These are phyloP conservation scores for Mortierella alpina DNA, from an alignment of 192 early-diverging fungal genomes.

Conservation along the genomic window DNA sequence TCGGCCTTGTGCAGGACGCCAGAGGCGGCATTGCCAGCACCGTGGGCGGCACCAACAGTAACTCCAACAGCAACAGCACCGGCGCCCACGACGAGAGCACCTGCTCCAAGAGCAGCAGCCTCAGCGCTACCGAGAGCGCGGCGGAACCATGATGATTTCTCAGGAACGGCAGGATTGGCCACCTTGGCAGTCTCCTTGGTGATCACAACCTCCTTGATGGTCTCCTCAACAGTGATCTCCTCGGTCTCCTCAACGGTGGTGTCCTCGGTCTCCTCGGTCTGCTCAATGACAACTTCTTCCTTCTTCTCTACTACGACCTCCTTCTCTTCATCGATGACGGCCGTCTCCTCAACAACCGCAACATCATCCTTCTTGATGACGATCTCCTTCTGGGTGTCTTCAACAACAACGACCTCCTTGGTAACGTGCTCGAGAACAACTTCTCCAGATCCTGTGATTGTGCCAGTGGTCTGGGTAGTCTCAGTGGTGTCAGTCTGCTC, in stretches of 20 bases:
- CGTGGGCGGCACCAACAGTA: neutral
- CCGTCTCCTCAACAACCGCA: no score
- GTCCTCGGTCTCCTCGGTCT: no score
- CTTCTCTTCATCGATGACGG: no score
- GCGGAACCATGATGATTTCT: slow-evolving; percentile 29
- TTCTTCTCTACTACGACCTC: no score
- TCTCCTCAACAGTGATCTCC: neutral
- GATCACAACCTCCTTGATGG: neutral
- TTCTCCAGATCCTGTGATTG: neutral
- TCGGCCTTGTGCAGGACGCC: slow-evolving; percentile 13
- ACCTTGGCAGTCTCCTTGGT: slow-evolving; percentile 6
- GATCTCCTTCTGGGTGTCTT: no score
- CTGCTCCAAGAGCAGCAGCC: slow-evolving; percentile 10
- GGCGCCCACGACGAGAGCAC: slow-evolving; percentile 10
- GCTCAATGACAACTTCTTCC: no score
- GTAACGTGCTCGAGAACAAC: neutral
- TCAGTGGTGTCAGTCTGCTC: neutral
- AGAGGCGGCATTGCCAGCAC: slow-evolving; percentile 1
- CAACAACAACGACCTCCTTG: neutral
- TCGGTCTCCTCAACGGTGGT: neutral
- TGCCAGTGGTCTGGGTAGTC: no score
- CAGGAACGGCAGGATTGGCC: slow-evolving; percentile 4
- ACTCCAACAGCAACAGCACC: neutral
- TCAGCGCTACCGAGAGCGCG: slow-evolving; percentile 10
- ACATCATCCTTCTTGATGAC: no score